A percentile compares a stretch with the other conserved stretches of the same genome.
Evolutionary conservation across 2,329 filamentous ascomycete species (phyloP).

Genomic region (Aspergillus sp.): DNA sequence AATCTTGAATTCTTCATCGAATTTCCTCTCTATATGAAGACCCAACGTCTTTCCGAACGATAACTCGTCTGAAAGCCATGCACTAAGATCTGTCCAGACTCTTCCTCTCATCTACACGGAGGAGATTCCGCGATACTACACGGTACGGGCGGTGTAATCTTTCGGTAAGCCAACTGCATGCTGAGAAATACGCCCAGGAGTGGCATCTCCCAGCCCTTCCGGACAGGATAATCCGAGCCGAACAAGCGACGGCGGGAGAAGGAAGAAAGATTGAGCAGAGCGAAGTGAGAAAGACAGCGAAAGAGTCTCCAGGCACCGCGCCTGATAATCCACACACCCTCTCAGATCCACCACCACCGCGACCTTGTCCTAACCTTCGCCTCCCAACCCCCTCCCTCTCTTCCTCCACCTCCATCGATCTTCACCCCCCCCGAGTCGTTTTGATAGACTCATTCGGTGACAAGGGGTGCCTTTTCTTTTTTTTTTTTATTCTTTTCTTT

Average conservation of each 20-base stretch:
- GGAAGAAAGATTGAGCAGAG: slow-evolving; percentile 7
- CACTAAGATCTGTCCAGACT: no score
- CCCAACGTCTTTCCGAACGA: not conserved
- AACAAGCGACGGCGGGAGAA: slow-evolving; percentile 34
- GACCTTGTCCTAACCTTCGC: slow-evolving; percentile 18
- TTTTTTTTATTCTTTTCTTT: slow-evolving; percentile 9
- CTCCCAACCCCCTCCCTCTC: slow-evolving; percentile 10
- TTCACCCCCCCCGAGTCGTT: slow-evolving; percentile 14
- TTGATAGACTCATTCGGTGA: not conserved
- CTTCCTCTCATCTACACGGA: no score
- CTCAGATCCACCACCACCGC: slow-evolving; percentile 30
- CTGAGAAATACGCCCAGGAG: slow-evolving; percentile 35
- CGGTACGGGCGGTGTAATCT: no score
- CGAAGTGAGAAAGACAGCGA: no score
- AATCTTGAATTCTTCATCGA: no score
- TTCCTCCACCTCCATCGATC: slow-evolving; percentile 13
- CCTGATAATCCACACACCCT: slow-evolving; percentile 21
- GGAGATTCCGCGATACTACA: no score
- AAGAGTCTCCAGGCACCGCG: slow-evolving; percentile 23
- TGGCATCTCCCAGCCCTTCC: slow-evolving; percentile 35
- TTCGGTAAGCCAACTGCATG: slow-evolving; percentile 16
- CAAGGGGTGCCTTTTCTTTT: slow-evolving; percentile 2
- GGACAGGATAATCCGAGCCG: slow-evolving; percentile 34
- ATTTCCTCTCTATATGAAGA: no score
- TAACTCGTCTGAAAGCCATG: not conserved